Percentiles rank a stretch among this genome's conserved stretches.
Conservation (phyloP, 192 early-diverging fungal genomes). For the Coemansia reversa region DNA sequence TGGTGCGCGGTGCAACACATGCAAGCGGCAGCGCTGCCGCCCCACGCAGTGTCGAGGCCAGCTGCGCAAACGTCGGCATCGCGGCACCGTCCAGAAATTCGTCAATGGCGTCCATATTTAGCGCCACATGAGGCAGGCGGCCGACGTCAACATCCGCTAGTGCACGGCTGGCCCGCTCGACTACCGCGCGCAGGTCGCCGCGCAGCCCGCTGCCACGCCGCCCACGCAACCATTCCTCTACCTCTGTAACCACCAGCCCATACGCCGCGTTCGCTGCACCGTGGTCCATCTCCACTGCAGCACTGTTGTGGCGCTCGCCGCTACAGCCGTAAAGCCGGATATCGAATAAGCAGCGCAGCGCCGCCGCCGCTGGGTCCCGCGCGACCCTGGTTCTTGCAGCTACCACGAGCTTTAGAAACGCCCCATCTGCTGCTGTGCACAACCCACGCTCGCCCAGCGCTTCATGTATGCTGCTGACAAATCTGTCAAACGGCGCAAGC, state of each 20-base stretch:
- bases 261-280: conserved; percentile 28
- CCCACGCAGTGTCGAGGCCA: conserved; percentile 12
- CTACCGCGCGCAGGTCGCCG: conserved; percentile 41
- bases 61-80: conserved; percentile 43
- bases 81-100: conserved; percentile 42
- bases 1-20: conserved; percentile 8
- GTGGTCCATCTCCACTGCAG: conserved; percentile 36
- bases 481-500: conserved; percentile 1
- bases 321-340: conserved; percentile 35
- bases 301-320: conserved; percentile 16
- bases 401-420: conserved; percentile 28
- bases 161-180: conserved; percentile 22
- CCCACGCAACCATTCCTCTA: conserved; percentile 27
- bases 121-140: conserved; percentile 28
- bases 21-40: background rate
- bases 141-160: conserved; percentile 33
- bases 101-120: conserved; percentile 46
- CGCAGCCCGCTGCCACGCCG: conserved; percentile 40
- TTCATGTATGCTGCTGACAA: conserved; percentile 17
- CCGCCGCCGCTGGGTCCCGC: conserved; percentile 19
- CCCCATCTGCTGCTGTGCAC: conserved; percentile 40
- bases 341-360: conserved; percentile 45
- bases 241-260: conserved; percentile 32
- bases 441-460: conserved; percentile 43
- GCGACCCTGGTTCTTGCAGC: background rate